Conservation (phyloP, 176 grass and related monocot species). For the Eragrostis nindensis region DNA sequence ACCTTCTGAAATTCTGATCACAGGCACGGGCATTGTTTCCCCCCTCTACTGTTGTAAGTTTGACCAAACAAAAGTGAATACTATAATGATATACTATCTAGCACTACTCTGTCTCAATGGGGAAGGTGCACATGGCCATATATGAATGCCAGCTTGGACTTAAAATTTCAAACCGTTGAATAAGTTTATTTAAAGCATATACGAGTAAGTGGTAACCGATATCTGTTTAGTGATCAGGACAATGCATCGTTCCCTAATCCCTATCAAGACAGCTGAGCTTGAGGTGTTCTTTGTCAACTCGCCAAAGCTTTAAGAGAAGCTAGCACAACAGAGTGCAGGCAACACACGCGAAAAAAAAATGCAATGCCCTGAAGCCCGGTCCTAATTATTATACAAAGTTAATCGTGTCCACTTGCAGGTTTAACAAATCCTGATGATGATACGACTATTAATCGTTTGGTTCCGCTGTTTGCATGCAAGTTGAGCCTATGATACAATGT, state of each 20-base stretch:
- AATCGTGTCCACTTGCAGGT: neutral
- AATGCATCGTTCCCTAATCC: too few relatives aligned
- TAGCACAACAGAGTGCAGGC: neutral
- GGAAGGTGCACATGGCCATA: neutral
- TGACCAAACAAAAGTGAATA: neutral
- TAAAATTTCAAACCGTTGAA: neutral
- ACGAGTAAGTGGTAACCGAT: too few relatives aligned
- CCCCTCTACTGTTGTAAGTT: neutral
- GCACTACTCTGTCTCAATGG: neutral
- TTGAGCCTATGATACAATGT: neutral
- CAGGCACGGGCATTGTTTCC: neutral
- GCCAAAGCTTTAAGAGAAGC: neutral
- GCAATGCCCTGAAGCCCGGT: neutral
- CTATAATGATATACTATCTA: neutral
- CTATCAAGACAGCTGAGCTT: too few relatives aligned
- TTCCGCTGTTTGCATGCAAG: neutral
- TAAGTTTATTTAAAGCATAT: neutral
- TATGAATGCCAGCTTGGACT: neutral
- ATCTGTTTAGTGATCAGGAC: too few relatives aligned
- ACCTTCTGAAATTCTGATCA: neutral
- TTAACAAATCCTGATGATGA: neutral
- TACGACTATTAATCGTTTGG: neutral
- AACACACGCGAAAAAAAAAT: too few relatives aligned
- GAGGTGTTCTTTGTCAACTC: neutral
- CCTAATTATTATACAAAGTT: too few relatives aligned